These are phyloP conservation scores for Kodamaea jinghongensis DNA, from an alignment of 805 yeast species.

Conservation along the genomic window DNA sequence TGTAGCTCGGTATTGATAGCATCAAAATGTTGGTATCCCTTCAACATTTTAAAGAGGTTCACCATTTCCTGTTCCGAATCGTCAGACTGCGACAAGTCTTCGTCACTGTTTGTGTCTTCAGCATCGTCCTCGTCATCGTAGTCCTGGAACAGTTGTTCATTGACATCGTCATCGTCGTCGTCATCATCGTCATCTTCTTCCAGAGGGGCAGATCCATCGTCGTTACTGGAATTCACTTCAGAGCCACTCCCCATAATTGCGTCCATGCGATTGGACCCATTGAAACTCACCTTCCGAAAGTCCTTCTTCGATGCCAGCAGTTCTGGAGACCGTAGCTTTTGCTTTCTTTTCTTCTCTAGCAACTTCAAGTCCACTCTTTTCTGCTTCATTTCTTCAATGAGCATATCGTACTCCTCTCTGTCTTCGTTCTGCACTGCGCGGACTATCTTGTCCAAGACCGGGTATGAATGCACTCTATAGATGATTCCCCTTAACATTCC, in stretches of 20 bases:
- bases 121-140: conserved; percentile 14
- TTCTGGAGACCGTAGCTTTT: neutral
- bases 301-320: neutral
- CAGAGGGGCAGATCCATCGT: conserved; percentile 11
- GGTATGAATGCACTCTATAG: conserved; percentile 76
- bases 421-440: conserved; percentile 33
- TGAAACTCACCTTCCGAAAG: conserved; percentile 34
- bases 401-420: conserved; percentile 14
- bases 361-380: conserved; percentile 6
- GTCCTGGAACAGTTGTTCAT: conserved; percentile 6
- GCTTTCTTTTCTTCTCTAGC: conserved; percentile 4
- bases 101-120: conserved; percentile 3
- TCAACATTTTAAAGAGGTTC: conserved; percentile 43
- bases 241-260: conserved; percentile 12
- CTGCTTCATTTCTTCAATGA: conserved; percentile 15
- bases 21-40: conserved; percentile 56
- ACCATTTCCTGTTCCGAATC: conserved; percentile 28
- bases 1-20: conserved; percentile 68
- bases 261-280: conserved; percentile 14
- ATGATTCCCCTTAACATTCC: conserved; percentile 82
- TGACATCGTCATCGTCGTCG: conserved; percentile 9
- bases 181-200: conserved; percentile 9
- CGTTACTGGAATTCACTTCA: conserved; percentile 7
- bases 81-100: conserved; percentile 9
- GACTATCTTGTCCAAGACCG: conserved; percentile 49